Evolutionary conservation across 257 asterid species (phyloP).

Genomic region (Oldenlandia corymbosa): DNA sequence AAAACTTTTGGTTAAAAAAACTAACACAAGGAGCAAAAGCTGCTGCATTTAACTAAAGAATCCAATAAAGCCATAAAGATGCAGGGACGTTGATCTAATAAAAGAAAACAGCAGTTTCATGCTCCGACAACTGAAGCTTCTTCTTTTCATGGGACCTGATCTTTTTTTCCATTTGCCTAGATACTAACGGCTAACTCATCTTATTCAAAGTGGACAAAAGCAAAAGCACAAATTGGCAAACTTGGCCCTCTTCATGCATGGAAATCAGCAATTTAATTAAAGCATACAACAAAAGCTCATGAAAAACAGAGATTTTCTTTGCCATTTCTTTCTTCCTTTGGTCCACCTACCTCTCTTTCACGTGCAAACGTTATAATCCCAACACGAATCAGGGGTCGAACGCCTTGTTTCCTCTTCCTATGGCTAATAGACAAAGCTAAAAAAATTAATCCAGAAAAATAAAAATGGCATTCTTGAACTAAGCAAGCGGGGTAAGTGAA

Average conservation of each 20-base stretch:
- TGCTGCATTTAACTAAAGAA: too few relatives aligned
- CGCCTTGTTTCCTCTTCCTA: slow-evolving; percentile 1
- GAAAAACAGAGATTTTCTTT: slow-evolving; percentile 20
- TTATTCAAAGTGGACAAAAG: slow-evolving; percentile 11
- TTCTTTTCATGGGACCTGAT: slow-evolving; percentile 11
- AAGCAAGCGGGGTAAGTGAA: slow-evolving; percentile 1
- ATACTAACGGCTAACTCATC: slow-evolving; percentile 5
- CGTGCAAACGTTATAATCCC: slow-evolving; percentile 26
- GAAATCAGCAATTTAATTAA: slow-evolving; percentile 11
- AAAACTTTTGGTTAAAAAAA: too few relatives aligned
- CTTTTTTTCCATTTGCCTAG: background rate
- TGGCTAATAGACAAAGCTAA: background rate
- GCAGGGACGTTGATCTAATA: too few relatives aligned
- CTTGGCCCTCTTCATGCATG: slow-evolving; percentile 13
- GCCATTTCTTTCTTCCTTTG: background rate
- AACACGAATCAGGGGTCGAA: slow-evolving; percentile 1
- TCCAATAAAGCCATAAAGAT: too few relatives aligned
- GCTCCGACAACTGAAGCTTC: slow-evolving; percentile 20
- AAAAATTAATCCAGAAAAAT: too few relatives aligned
- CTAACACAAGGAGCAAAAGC: background rate
- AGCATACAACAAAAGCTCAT: slow-evolving; percentile 1
- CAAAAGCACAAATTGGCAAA: background rate
- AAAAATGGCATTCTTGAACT: too few relatives aligned
- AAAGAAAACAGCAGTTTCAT: background rate
- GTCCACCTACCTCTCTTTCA: slow-evolving; percentile 14